Evolutionary conservation across 139 green algal genomes (phyloP).

Genomic region (Chlorella sp.): DNA sequence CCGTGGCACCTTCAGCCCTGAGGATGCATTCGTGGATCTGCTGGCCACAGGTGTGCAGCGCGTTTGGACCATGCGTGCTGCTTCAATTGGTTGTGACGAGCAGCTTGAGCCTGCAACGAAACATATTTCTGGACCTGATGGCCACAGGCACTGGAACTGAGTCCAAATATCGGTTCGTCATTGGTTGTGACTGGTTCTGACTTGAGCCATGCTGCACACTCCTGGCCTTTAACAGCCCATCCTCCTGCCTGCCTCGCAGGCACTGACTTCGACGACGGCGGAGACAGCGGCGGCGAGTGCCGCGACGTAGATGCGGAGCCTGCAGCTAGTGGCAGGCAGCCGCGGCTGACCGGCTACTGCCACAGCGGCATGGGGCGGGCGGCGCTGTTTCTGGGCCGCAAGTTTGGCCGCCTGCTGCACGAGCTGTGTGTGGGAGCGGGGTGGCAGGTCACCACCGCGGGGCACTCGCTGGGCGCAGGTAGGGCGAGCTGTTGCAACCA

Average conservation of each 20-base stretch:
- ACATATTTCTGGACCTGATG: no score
- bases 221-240: no score
- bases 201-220: neutral
- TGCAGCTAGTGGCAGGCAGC: neutral
- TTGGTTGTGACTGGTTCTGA: no score
- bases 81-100: no score
- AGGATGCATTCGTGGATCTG: slow-evolving; percentile 50
- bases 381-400: slow-evolving; percentile 12
- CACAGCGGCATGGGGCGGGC: slow-evolving; percentile 42
- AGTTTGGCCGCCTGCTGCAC: slow-evolving; percentile 27
- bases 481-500: neutral
- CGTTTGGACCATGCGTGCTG: neutral
- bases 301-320: neutral
- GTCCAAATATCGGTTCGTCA: no score
- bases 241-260: neutral
- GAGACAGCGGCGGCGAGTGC: neutral
- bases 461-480: slow-evolving; percentile 46
- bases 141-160: no score
- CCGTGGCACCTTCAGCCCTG: slow-evolving; percentile 38
- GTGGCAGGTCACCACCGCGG: slow-evolving; percentile 19
- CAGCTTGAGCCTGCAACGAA: neutral
- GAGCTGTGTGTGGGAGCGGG: slow-evolving; percentile 9
- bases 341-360: neutral
- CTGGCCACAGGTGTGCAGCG: slow-evolving; percentile 29
- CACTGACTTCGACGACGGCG: neutral